Conservation (phyloP, 345 rosid species). For the Brassica cretica region DNA sequence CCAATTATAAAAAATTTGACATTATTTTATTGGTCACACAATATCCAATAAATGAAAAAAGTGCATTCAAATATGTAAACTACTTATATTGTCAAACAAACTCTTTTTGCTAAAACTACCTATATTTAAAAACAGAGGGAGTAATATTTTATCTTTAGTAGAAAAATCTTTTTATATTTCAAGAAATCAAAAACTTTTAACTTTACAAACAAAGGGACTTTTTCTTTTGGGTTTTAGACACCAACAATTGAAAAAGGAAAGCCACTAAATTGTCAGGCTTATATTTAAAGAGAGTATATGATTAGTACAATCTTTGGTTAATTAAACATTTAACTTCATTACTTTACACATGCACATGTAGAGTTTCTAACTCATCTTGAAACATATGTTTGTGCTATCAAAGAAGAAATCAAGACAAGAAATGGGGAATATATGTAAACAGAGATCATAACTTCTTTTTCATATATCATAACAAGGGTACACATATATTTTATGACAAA, state of each 20-base stretch:
- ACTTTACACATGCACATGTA: background rate
- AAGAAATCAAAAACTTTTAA: background rate
- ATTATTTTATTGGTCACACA: too few relatives aligned
- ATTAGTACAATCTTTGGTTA: background rate
- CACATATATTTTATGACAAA: constrained; percentile 19
- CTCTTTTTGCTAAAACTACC: too few relatives aligned
- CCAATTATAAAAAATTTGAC: too few relatives aligned
- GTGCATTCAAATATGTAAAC: too few relatives aligned
- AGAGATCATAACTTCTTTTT: background rate
- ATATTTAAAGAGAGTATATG: background rate
- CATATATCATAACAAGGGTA: constrained; percentile 13
- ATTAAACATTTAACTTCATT: background rate
- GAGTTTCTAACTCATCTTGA: background rate
- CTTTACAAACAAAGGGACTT: background rate
- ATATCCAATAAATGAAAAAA: too few relatives aligned
- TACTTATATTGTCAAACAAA: too few relatives aligned
- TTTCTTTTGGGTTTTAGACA: too few relatives aligned
- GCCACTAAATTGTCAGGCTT: too few relatives aligned
- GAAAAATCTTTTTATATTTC: too few relatives aligned
- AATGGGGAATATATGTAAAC: background rate
- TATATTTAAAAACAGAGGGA: too few relatives aligned
- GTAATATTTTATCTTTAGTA: background rate
- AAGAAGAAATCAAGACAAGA: background rate
- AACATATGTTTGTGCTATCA: background rate
- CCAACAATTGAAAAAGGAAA: too few relatives aligned